Conservation (phyloP, 192 early-diverging fungal species). For the Jimgerdemannia lactiflua region DNA sequence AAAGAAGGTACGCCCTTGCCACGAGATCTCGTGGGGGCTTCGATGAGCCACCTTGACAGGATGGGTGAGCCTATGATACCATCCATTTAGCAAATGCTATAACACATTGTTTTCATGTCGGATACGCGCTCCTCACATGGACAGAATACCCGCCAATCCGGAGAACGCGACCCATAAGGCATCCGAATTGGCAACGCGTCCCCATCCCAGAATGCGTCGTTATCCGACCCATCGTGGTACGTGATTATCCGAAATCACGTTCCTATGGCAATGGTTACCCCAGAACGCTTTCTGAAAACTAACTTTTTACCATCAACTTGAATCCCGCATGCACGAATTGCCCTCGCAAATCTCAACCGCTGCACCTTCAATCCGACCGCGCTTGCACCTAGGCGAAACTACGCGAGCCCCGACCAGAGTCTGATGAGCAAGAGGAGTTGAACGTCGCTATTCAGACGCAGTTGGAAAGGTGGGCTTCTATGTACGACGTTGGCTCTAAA, state of each 20-base stretch:
- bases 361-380: not conserved
- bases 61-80: not conserved
- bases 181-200: conserved; percentile 15
- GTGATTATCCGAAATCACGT: not conserved
- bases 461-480: conserved; percentile 10
- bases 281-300: not conserved
- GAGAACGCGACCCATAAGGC: conserved; percentile 9
- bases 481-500: conserved; percentile 4
- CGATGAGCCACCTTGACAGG: not conserved
- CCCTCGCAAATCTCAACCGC: not conserved
- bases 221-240: conserved; percentile 26
- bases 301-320: not conserved
- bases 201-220: conserved; percentile 15
- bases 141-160: conserved; percentile 4
- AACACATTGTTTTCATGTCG: not conserved
- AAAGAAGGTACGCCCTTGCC: conserved; percentile 22
- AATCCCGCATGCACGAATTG: not conserved
- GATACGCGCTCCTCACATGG: conserved; percentile 6
- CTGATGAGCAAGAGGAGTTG: conserved; percentile 10
- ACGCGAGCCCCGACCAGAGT: conserved; percentile 7
- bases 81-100: not conserved
- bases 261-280: not conserved
- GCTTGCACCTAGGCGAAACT: conserved; percentile 10
- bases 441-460: conserved; percentile 6
- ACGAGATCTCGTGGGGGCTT: not conserved